A percentile compares a stretch with the other conserved stretches of the same genome.
These are phyloP conservation scores for Apiosordaria backusii DNA, from an alignment of 495 filamentous ascomycete genomes.

Conservation along the genomic window DNA sequence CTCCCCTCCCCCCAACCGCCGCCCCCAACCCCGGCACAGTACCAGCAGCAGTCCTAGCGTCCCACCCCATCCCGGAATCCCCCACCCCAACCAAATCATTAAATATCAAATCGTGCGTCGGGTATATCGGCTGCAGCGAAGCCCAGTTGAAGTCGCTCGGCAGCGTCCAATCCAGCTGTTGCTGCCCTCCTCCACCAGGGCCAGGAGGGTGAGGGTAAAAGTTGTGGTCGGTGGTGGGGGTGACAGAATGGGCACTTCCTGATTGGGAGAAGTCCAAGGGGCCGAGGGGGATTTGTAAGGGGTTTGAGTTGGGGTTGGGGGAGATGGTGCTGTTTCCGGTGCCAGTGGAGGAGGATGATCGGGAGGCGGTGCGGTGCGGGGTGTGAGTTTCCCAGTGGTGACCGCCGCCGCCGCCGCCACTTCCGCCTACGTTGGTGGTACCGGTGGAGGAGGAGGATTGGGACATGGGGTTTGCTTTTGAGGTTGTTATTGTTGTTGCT, in stretches of 20 bases:
- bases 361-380: not conserved
- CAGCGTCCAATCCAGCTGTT: slow-evolving; percentile 21
- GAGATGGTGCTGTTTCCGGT: not conserved
- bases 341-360: not conserved
- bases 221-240: not conserved
- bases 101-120: slow-evolving; percentile 45
- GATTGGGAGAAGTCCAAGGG: not conserved
- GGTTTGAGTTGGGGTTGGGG: not conserved
- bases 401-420: not conserved
- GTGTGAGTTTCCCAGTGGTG: not conserved
- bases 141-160: slow-evolving; percentile 45
- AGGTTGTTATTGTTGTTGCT: not conserved
- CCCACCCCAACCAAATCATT: not conserved
- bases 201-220: not conserved
- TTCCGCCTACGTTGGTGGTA: not conserved
- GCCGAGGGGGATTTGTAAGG: not conserved
- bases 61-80: not conserved
- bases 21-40: not conserved
- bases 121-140: slow-evolving; percentile 50
- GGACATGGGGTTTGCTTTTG: not conserved
- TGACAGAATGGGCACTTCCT: not conserved
- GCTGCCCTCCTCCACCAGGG: not conserved
- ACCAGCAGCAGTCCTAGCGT: not conserved
- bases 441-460: not conserved
- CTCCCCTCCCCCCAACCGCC: not conserved